These are phyloP conservation scores for Sporothrix variecibatus DNA, from an alignment of 2,329 filamentous ascomycete genomes.

Conservation along the genomic window DNA sequence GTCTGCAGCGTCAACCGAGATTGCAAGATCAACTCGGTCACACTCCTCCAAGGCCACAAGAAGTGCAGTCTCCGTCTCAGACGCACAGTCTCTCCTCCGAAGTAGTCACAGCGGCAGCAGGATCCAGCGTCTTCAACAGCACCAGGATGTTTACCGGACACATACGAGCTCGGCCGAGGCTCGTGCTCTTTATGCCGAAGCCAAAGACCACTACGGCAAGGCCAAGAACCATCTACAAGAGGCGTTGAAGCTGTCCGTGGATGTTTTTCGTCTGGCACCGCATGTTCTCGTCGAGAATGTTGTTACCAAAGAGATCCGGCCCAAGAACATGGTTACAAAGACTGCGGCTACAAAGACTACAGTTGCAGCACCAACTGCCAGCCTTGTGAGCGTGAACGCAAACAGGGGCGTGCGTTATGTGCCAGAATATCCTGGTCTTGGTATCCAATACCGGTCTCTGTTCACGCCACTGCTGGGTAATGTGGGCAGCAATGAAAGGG, in stretches of 20 bases:
- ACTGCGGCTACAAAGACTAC: not conserved
- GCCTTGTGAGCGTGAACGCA: not conserved
- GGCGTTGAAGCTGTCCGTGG: constrained; percentile 39
- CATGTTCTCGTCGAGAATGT: constrained; percentile 32
- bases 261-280: constrained; percentile 39
- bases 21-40: not conserved
- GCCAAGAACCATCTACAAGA: constrained; percentile 41
- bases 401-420: not conserved
- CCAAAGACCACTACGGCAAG: constrained; percentile 44
- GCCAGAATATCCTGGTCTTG: constrained; percentile 17
- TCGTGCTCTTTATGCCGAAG: constrained; percentile 42
- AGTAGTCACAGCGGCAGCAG: not conserved
- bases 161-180: constrained; percentile 45
- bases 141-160: constrained; percentile 45
- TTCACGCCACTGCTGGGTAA: not conserved
- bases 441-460: constrained; percentile 11
- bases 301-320: not conserved
- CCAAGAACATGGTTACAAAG: not conserved
- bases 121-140: not conserved
- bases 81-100: not conserved
- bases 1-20: not conserved
- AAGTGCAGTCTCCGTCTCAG: not conserved
- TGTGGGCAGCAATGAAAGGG: not conserved
- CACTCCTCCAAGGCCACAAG: not conserved
- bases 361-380: not conserved